Conservation (phyloP, 768 basidiomycete genomes). For the Leccinum olivaceopallidum region DNA sequence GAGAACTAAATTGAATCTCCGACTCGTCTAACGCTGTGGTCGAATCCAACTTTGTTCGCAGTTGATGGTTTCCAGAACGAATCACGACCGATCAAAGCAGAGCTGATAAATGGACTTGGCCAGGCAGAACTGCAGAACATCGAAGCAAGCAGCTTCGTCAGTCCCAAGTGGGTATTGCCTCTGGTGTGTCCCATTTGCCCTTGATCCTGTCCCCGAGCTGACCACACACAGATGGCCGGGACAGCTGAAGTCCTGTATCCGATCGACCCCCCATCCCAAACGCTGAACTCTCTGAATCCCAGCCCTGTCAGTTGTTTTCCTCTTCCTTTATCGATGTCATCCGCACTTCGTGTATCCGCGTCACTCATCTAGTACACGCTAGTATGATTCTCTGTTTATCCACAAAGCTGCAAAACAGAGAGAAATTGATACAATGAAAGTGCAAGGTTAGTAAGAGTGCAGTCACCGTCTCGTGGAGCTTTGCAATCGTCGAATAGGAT, state of each 20-base stretch:
- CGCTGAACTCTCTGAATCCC: slow-evolving; percentile 66
- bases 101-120: slow-evolving; percentile 75
- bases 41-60: slow-evolving; percentile 34
- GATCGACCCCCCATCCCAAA: slow-evolving; percentile 49
- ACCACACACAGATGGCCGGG: slow-evolving; percentile 71
- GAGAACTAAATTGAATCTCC: too few species aligned
- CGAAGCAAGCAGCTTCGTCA: slow-evolving; percentile 89
- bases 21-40: too few species aligned
- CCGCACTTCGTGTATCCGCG: background rate
- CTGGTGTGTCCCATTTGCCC: background rate
- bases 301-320: background rate
- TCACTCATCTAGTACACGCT: background rate
- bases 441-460: background rate
- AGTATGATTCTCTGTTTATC: background rate
- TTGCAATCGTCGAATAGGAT: background rate
- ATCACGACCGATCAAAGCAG: slow-evolving; percentile 38
- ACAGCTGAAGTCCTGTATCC: slow-evolving; percentile 70
- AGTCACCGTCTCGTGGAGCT: background rate
- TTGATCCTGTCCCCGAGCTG: background rate
- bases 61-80: slow-evolving; percentile 96
- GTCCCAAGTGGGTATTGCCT: slow-evolving; percentile 53
- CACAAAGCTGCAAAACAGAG: background rate
- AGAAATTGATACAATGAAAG: background rate
- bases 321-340: background rate
- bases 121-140: slow-evolving; percentile 67